Percentiles rank a stretch among this genome's conserved stretches.
phyloP scores from a whole-genome alignment of 352 stramenopile species.

The Phytophthora sp. region DNA sequence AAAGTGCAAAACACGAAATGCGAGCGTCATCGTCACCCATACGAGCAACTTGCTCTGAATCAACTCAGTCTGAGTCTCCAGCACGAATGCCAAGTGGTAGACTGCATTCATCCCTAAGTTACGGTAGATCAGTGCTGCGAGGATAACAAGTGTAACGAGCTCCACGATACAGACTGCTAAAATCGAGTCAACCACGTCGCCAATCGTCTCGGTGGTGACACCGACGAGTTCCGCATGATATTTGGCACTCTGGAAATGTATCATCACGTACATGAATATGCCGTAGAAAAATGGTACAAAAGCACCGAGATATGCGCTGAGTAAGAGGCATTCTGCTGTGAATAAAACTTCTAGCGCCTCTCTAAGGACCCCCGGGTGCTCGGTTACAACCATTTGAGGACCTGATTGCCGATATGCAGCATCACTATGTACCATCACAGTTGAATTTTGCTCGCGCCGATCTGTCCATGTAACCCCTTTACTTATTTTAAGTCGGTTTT shows the following conservation, averaged over 20 bases:
- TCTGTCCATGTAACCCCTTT: slow-evolving; percentile 6
- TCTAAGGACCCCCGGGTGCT: background rate
- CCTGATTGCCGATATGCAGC: no score
- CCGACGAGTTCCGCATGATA: slow-evolving; percentile 43
- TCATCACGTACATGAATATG: slow-evolving; percentile 27
- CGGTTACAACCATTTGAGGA: no score
- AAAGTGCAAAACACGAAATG: slow-evolving; percentile 45
- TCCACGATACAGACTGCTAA: slow-evolving; percentile 36
- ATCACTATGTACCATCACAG: no score
- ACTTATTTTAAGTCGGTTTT: background rate
- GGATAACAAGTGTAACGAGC: slow-evolving; percentile 33
- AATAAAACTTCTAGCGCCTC: slow-evolving; percentile 34
- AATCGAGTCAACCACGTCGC: slow-evolving; percentile 20
- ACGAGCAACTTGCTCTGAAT: slow-evolving; percentile 40
- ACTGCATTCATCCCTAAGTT: slow-evolving; percentile 32
- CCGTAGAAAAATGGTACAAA: slow-evolving; percentile 44
- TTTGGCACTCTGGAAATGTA: slow-evolving; percentile 27
- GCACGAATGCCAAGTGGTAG: slow-evolving; percentile 47
- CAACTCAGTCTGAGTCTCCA: slow-evolving; percentile 41
- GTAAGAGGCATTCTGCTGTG: slow-evolving; percentile 38
- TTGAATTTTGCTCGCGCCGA: background rate
- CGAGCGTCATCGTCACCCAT: slow-evolving; percentile 38
- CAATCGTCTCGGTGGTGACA: slow-evolving; percentile 16
- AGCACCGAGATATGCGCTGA: slow-evolving; percentile 42
- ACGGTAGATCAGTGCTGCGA: slow-evolving; percentile 12